Percentiles rank a stretch among this genome's conserved stretches.
phyloP scores from a whole-genome alignment of 495 filamentous ascomycete genomes.

The Penicillium paradoxum region DNA sequence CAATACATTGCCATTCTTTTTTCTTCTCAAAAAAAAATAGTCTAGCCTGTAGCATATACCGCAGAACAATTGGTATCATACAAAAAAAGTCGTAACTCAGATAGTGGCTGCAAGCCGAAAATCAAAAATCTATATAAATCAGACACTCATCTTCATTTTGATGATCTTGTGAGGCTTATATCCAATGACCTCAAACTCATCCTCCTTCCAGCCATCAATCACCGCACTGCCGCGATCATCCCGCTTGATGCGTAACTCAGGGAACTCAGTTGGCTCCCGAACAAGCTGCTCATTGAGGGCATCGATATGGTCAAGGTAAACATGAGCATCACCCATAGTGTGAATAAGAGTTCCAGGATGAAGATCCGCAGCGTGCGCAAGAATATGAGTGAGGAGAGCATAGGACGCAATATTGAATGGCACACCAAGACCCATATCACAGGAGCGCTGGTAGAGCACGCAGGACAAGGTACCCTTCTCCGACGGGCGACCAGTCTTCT shows the following conservation, averaged over 20 bases:
- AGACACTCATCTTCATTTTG: slow-evolving; percentile 98
- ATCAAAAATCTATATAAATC: slow-evolving; percentile 10
- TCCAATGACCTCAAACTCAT: slow-evolving; percentile 83
- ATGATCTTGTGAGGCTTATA: slow-evolving; percentile 89
- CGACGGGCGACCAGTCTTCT: slow-evolving; percentile 31
- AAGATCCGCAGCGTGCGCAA: slow-evolving; percentile 80
- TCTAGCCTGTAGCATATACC: not conserved
- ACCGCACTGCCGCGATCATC: slow-evolving; percentile 55
- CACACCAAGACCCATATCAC: slow-evolving; percentile 95
- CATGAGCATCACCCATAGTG: slow-evolving; percentile 94
- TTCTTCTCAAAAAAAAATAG: not conserved
- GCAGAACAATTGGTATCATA: slow-evolving; percentile 16
- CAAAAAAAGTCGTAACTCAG: slow-evolving; percentile 15
- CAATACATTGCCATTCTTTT: not conserved
- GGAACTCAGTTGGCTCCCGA: slow-evolving; percentile 77
- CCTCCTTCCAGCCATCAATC: slow-evolving; percentile 76
- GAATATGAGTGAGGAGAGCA: slow-evolving; percentile 87
- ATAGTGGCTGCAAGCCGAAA: not conserved
- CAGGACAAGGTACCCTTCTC: slow-evolving; percentile 68
- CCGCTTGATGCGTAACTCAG: slow-evolving; percentile 63
- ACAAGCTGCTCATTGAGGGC: slow-evolving; percentile 74
- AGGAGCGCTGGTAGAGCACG: slow-evolving; percentile 86
- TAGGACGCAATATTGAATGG: slow-evolving; percentile 97
- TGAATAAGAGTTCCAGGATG: slow-evolving; percentile 81
- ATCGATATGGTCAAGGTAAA: slow-evolving; percentile 90